phyloP scores from a whole-genome alignment of 306 rosid species.

The Aeschynomene evenia region DNA sequence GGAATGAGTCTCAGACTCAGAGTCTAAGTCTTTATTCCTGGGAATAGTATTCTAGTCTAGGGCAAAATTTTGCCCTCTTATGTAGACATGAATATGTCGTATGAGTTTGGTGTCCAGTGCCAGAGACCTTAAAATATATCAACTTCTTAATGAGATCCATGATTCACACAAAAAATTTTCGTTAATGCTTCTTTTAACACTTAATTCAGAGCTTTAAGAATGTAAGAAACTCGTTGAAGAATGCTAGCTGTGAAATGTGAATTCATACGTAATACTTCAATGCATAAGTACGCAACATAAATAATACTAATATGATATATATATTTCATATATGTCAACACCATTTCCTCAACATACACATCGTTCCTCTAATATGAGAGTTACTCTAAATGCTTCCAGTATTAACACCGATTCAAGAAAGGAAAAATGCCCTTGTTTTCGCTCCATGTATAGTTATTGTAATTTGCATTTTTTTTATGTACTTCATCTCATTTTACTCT shows the following conservation, averaged over 20 bases:
- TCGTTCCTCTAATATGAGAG: too few relatives aligned
- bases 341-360: too few relatives aligned
- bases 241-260: too few relatives aligned
- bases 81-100: constrained; percentile 3
- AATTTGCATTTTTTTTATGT: background rate
- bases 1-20: too few relatives aligned
- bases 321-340: background rate
- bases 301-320: background rate
- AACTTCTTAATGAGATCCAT: background rate
- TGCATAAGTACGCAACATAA: too few relatives aligned
- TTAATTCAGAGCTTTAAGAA: too few relatives aligned
- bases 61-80: background rate
- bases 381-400: constrained; percentile 3
- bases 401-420: background rate
- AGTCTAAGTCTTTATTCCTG: too few relatives aligned
- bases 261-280: too few relatives aligned
- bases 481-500: constrained; percentile 2
- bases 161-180: background rate
- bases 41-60: too few relatives aligned
- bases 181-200: background rate
- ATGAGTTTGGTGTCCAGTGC: background rate
- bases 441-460: background rate
- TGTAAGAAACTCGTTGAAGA: too few relatives aligned
- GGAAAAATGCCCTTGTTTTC: constrained; percentile 4
- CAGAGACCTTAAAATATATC: constrained; percentile 7